phyloP scores from a whole-genome alignment of 768 basidiomycete species.

The Tulasnella sp. region DNA sequence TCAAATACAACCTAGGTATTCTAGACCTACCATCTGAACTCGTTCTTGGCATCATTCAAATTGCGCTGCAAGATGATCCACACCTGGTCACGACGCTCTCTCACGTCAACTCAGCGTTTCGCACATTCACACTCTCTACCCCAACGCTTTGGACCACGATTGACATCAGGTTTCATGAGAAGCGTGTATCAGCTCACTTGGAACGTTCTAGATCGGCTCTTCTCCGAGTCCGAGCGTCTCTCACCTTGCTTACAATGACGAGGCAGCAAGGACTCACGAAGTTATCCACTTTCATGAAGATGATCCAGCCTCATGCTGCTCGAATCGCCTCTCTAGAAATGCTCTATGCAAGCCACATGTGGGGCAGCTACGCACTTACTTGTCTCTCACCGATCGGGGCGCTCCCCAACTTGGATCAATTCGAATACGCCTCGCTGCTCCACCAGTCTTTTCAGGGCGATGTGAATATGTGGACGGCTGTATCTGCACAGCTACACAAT shows the following conservation, averaged over 20 bases:
- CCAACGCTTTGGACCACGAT: not conserved
- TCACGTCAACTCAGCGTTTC: not conserved
- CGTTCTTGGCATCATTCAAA: not conserved
- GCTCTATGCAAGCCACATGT: not conserved
- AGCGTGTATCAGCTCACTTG: not conserved
- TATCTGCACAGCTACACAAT: not conserved
- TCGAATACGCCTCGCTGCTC: not conserved
- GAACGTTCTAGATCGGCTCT: not conserved
- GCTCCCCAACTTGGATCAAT: not conserved
- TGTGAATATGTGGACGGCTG: not conserved
- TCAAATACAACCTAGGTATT: not conserved
- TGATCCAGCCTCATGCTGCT: not conserved
- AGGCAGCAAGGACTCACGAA: not conserved
- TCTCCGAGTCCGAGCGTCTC: not conserved
- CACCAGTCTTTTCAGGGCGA: not conserved
- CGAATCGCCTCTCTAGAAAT: not conserved
- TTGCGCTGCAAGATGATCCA: not conserved
- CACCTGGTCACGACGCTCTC: not conserved
- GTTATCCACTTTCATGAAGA: not conserved
- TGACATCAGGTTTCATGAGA: not conserved
- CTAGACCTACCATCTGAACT: not conserved
- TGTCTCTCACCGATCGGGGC: not conserved
- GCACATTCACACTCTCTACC: not conserved
- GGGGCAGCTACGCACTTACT: not conserved
- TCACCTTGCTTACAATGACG: not conserved